Conservation (phyloP, 495 filamentous ascomycete genomes). For the Tuber borchii region DNA sequence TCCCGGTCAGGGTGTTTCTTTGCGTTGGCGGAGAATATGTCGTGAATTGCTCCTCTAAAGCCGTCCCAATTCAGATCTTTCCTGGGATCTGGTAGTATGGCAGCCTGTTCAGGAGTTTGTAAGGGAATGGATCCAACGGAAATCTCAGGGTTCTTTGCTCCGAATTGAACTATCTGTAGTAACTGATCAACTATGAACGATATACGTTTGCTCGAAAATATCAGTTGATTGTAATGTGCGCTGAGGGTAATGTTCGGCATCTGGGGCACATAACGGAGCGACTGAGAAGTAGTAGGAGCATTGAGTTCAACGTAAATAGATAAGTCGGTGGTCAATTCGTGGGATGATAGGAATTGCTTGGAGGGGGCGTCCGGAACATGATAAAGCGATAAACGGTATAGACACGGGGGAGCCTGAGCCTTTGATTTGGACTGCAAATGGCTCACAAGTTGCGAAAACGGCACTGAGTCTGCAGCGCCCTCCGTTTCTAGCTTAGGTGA, state of each 20-base stretch:
- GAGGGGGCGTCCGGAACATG: conserved; percentile 47
- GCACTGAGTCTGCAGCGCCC: conserved; percentile 49
- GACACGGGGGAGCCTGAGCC: conserved; percentile 45
- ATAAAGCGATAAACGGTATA: conserved; percentile 51
- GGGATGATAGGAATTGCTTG: conserved; percentile 42
- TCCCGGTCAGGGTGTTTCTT: conserved; percentile 65
- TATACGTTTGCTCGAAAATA: conserved; percentile 50
- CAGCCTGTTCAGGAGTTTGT: conserved; percentile 47
- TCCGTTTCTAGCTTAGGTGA: conserved; percentile 41
- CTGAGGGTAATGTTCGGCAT: conserved; percentile 44
- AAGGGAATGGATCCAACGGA: conserved; percentile 49
- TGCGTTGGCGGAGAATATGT: conserved; percentile 67
- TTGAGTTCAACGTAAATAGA: conserved; percentile 47
- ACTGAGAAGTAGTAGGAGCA: conserved; percentile 25
- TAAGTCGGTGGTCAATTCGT: conserved; percentile 46
- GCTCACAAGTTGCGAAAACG: conserved; percentile 46
- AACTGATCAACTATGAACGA: conserved; percentile 48
- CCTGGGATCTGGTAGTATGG: conserved; percentile 65
- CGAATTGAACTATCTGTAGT: conserved; percentile 46
- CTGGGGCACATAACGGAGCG: conserved; percentile 31
- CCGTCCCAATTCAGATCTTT: conserved; percentile 73
- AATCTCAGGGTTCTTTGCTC: conserved; percentile 46
- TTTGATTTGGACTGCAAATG: conserved; percentile 48
- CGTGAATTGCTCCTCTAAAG: conserved; percentile 74
- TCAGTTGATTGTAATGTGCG: conserved; percentile 50